Evolutionary conservation across 2,329 filamentous ascomycete species (phyloP).

Genomic region (Madurella mycetomatis): DNA sequence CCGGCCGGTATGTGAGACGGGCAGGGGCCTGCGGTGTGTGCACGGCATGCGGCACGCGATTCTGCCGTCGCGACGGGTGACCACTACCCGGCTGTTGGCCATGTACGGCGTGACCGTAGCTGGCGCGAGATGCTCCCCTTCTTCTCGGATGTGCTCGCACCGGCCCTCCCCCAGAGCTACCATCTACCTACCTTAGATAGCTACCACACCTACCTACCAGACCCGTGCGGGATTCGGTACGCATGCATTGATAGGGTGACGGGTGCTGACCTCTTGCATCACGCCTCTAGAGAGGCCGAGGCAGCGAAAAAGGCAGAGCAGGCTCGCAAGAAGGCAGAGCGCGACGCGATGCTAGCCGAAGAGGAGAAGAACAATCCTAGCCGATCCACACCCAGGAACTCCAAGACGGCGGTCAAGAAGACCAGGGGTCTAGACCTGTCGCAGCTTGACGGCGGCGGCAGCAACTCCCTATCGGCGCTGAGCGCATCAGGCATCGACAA

Average conservation of each 20-base stretch:
- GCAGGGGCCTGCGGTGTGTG: neutral
- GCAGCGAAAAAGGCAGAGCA: conserved; percentile 77
- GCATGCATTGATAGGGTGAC: conserved; percentile 4
- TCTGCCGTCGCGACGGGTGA: neutral
- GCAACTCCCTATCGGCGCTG: conserved; percentile 49
- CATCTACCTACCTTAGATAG: too few species aligned
- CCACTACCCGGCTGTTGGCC: neutral
- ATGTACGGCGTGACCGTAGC: neutral
- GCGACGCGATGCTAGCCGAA: conserved; percentile 73
- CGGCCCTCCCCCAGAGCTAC: neutral
- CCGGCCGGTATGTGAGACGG: neutral
- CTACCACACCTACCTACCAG: neutral
- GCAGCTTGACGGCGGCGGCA: conserved; percentile 62
- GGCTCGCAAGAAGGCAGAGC: conserved; percentile 87
- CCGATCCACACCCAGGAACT: conserved; percentile 60
- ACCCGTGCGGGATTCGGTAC: neutral
- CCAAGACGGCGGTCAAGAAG: conserved; percentile 65
- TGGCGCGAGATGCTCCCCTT: neutral
- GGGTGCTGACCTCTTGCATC: conserved; percentile 12
- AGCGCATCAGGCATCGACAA: conserved; percentile 90
- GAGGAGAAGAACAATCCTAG: conserved; percentile 67
- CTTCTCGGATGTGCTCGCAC: too few species aligned
- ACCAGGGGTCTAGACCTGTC: conserved; percentile 68
- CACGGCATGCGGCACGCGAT: neutral
- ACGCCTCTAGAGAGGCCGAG: conserved; percentile 65